These are phyloP conservation scores for Knufia petricola DNA, from an alignment of 2,329 filamentous ascomycete species.

Conservation along the genomic window DNA sequence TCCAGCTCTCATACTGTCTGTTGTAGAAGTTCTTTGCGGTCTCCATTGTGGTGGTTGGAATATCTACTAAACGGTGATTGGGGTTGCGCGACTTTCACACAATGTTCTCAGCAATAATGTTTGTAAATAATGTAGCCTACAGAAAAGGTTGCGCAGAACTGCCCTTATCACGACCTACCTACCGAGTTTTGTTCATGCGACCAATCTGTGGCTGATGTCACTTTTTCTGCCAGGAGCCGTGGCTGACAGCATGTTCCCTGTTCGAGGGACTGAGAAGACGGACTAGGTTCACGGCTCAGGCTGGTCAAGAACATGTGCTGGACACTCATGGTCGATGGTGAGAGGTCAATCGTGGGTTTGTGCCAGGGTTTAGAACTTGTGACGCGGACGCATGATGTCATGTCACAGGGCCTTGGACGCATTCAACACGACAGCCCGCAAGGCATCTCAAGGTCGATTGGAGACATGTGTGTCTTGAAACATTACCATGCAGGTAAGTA, in stretches of 20 bases:
- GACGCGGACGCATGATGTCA: background rate
- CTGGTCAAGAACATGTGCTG: background rate
- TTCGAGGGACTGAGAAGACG: background rate
- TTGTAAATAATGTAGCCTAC: background rate
- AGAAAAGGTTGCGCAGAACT: background rate
- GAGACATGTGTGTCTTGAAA: no score
- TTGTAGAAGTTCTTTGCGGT: slow-evolving; percentile 58
- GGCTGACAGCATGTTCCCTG: background rate
- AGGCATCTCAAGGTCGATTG: no score
- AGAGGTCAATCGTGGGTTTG: background rate
- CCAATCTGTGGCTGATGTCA: slow-evolving; percentile 7
- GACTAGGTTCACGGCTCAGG: background rate
- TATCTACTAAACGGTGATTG: no score
- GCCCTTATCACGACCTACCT: background rate
- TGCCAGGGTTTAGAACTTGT: background rate
- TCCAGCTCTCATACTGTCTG: slow-evolving; percentile 63
- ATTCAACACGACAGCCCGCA: no score
- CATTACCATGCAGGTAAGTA: no score
- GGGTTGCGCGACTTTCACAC: no score
- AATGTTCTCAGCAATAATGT: no score
- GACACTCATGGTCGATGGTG: background rate
- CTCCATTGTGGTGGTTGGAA: slow-evolving; percentile 36
- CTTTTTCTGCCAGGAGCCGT: background rate
- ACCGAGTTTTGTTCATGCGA: background rate
- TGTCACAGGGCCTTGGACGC: no score